Evolutionary conservation across 1,284 basidiomycete genomes (phyloP), one percentile per base, ranked within the genome.

Genomic region (Cryptococcus sp.): DNA sequence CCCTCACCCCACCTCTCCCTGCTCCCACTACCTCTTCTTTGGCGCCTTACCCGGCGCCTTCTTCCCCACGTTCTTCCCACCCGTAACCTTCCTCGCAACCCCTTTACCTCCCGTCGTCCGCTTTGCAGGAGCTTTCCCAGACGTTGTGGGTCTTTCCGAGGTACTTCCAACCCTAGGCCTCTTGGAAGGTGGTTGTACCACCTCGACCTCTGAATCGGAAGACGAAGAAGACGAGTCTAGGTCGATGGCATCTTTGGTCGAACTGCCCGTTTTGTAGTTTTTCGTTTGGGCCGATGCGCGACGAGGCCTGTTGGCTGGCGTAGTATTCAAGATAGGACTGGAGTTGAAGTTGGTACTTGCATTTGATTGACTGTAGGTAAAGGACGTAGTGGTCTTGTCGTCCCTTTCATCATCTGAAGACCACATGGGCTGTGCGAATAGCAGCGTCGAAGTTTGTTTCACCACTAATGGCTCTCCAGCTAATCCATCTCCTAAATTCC

Each of bases 401-500:
- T 28, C 21, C 13, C 10, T 9, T 43, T 4, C 32, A 36, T 34
- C 25, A 43, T 37, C 10, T 4, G 28, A 32, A 18, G 19, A 14
- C 19, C 18, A 54, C 54, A 24, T 46, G 55, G 39, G 23, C 2
- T 40, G 52, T 7, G 56, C 52, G 50, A 56, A 71, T 14, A 72
- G 53, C 1, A 52, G 23, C 1, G 67, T 67, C 0, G 64, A 59
- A 7, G 49, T 24, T 47, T 69, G 69, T 24, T 55, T 60, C 2
- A 61, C 64, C 2, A 46, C 50, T 4, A 60, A 42, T 1, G 69
- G 61, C 53, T 72, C 68, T 4, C 70, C 70, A 1, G 61, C 68
- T 1, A 65, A 49, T 2, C 69, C 72, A 53, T 71, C 66, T 11
- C 70, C 70, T 1, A 74, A 53, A 52, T 60, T 58, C 21, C 70